Conservation (phyloP, 2,329 filamentous ascomycete genomes). For the Hymenoscyphus scutula region DNA sequence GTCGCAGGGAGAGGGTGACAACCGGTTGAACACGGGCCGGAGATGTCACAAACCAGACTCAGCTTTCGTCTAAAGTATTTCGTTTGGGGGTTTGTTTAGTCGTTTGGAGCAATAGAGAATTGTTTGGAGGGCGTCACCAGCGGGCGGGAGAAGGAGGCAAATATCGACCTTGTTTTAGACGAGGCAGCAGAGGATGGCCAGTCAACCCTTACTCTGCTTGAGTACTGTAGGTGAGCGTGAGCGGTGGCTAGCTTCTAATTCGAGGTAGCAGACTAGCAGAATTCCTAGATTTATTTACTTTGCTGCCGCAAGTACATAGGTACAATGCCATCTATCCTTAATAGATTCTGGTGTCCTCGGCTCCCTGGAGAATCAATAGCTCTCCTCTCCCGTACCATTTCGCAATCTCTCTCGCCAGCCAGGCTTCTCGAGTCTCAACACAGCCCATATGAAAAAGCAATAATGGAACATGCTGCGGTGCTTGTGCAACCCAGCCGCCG, state of each 20-base stretch:
- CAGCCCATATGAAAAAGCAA: conserved; percentile 2
- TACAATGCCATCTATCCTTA: too few relatives aligned
- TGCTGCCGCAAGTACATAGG: too few relatives aligned
- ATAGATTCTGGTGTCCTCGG: too few relatives aligned
- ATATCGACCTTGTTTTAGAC: background rate
- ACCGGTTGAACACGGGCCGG: background rate
- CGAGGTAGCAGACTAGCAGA: background rate
- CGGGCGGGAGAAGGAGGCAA: background rate
- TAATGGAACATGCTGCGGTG: conserved; percentile 1
- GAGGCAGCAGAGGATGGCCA: background rate
- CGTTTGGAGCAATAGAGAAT: background rate
- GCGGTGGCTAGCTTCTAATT: background rate
- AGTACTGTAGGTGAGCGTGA: too few relatives aligned
- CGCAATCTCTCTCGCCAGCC: background rate
- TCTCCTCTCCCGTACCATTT: background rate
- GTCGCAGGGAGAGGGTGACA: background rate
- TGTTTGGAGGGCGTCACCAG: background rate
- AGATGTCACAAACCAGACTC: background rate
- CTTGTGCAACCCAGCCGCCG: background rate
- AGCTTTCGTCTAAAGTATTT: background rate
- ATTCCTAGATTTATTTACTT: background rate
- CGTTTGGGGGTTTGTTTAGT: background rate
- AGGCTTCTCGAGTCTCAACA: background rate
- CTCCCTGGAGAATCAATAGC: too few relatives aligned
- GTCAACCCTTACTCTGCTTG: background rate